A percentile compares a stretch with the other conserved stretches of the same genome.
These are phyloP conservation scores for Penicillium turbatum DNA, from an alignment of 495 filamentous ascomycete species.

Conservation along the genomic window DNA sequence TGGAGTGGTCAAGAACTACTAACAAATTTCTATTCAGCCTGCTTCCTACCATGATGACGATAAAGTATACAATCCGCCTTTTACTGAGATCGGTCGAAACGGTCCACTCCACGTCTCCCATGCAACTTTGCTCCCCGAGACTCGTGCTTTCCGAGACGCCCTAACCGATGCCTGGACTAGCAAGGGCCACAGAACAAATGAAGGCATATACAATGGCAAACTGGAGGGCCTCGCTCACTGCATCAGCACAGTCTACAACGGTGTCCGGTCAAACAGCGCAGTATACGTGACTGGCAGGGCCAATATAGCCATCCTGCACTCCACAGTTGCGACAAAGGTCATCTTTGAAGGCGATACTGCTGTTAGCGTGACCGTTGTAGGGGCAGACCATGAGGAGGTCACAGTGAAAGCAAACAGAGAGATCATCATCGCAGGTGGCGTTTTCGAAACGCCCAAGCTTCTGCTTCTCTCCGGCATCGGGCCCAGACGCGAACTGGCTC, in stretches of 20 bases:
- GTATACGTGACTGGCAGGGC: slow-evolving; percentile 50
- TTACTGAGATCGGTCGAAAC: slow-evolving; percentile 45
- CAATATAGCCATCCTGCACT: slow-evolving; percentile 51
- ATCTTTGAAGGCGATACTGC: slow-evolving; percentile 45
- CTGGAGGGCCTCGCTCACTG: slow-evolving; percentile 54
- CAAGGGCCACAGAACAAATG: slow-evolving; percentile 47
- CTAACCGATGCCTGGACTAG: slow-evolving; percentile 52
- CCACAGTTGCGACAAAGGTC: slow-evolving; percentile 47
- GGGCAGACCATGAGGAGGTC: slow-evolving; percentile 28
- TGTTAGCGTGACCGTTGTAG: slow-evolving; percentile 41
- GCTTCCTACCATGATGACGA: slow-evolving; percentile 55
- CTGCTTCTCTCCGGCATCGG: slow-evolving; percentile 49
- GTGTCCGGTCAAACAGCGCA: slow-evolving; percentile 50
- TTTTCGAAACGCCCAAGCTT: slow-evolving; percentile 45
- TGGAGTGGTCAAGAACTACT: too few relatives aligned
- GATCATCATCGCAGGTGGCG: slow-evolving; percentile 43
- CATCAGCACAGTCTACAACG: slow-evolving; percentile 55
- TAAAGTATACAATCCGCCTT: slow-evolving; percentile 29
- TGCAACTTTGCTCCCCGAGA: slow-evolving; percentile 48
- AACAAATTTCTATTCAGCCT: too few relatives aligned
- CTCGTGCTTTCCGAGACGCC: slow-evolving; percentile 45
- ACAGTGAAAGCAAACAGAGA: slow-evolving; percentile 40
- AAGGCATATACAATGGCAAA: slow-evolving; percentile 54
- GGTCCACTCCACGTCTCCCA: slow-evolving; percentile 55
- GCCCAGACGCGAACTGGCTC: slow-evolving; percentile 38